Conservation (phyloP, 805 yeast species). For the Wickerhamiella shivajii region DNA sequence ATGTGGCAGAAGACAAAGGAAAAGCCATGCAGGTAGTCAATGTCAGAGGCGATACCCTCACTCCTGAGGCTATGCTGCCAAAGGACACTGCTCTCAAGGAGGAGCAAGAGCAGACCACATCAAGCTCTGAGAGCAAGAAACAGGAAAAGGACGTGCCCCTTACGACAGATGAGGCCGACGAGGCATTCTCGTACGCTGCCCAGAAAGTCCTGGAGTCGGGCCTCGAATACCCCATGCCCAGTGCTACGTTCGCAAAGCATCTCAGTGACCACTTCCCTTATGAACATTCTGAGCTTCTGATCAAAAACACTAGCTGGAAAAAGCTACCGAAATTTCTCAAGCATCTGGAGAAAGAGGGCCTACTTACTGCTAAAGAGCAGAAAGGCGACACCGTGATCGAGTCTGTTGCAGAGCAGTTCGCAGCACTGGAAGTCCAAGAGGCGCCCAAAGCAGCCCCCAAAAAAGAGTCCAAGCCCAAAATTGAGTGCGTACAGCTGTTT, state of each 20-base stretch:
- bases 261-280: conserved; percentile 60
- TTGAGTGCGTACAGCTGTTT: conserved; percentile 19
- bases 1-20: conserved; percentile 46
- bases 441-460: conserved; percentile 6
- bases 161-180: conserved; percentile 26
- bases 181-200: conserved; percentile 56
- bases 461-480: conserved; percentile 7
- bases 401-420: conserved; percentile 26
- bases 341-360: conserved; percentile 65
- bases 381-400: conserved; percentile 62
- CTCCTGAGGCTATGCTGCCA: conserved; percentile 37
- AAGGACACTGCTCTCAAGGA: conserved; percentile 16
- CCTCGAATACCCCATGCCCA: conserved; percentile 40
- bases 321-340: conserved; percentile 75
- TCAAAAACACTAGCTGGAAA: conserved; percentile 79
- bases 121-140: neutral
- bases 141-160: conserved; percentile 7
- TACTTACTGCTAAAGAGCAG: conserved; percentile 63
- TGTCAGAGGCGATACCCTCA: conserved; percentile 50
- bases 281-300: conserved; percentile 24
- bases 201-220: conserved; percentile 45
- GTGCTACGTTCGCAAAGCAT: conserved; percentile 52
- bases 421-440: neutral
- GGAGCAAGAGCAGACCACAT: neutral
- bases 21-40: conserved; percentile 68